Evolutionary conservation across 2,329 filamentous ascomycete genomes (phyloP), one percentile per base, ranked within the genome.

Genomic region (Colletotrichum sp.): DNA sequence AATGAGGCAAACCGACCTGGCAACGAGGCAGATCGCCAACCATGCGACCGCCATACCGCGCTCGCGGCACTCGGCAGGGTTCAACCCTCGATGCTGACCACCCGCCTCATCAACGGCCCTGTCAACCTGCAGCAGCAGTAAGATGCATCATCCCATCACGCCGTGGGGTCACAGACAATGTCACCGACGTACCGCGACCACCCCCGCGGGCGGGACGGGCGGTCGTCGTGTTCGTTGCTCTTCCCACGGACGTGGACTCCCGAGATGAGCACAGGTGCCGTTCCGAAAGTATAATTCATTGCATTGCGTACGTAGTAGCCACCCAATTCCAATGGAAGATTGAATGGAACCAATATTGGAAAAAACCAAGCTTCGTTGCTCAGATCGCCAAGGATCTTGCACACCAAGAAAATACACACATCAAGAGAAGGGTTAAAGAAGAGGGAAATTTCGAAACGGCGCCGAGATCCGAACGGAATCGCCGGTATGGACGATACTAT

Each of bases 281-380:
- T 30, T 48, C 66, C 66, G 66, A 68, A 68, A 68, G 52, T 60
- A 68, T 68, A 68, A 68, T 60, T 43, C 52, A 68, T 68, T 60
- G 66, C 52, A 26, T 68, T 38, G 66, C 66, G 52, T 43, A 43
- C 36, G 16, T 28, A 9, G 28, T 24, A 68, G 36, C 32, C 58
- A 34, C 21, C 24, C 28, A 28, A 7, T 36, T 56, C 24, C 15
- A 30, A 26, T 21, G 15, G 10, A 26, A 30, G 4, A 34, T 18
- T 18, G 21, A 28, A 56, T 26, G 36, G n/a, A 28, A 32, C 24
- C 21, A 66, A 48, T n/a, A 66, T n/a, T 48, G 8, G 21, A 2
- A 28, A 26, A 28, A 52, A 67, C 5, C 32, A 34, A 52, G 30
- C 13, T 34, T 55, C 30, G 16, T n/a, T n/a, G 4, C 28, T 15